These are phyloP conservation scores for Apophysomyces ossiformis DNA, from an alignment of 371 early-diverging fungal genomes.

Conservation along the genomic window DNA sequence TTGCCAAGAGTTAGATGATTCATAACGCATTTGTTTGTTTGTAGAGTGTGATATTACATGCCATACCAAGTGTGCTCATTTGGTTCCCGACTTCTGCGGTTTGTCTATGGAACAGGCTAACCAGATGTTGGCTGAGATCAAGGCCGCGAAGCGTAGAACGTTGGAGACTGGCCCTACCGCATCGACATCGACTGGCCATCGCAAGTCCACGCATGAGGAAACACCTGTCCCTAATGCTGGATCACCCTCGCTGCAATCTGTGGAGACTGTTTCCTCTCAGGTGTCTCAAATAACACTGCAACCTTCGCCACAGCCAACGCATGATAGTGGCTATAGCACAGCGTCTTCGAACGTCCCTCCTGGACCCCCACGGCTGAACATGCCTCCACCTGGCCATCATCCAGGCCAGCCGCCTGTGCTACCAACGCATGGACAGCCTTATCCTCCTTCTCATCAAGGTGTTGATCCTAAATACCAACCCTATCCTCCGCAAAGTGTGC, in stretches of 20 bases:
- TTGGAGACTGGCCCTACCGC: slow-evolving; percentile 20
- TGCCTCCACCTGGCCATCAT: slow-evolving; percentile 18
- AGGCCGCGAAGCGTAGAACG: slow-evolving; percentile 59
- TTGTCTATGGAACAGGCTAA: slow-evolving; percentile 86
- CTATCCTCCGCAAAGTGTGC: slow-evolving; percentile 24
- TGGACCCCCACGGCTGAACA: slow-evolving; percentile 17
- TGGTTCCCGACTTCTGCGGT: slow-evolving; percentile 95
- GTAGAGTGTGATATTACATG: slow-evolving; percentile 82
- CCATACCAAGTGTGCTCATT: slow-evolving; percentile 88
- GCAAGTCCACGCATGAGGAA: not conserved
- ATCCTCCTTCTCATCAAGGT: slow-evolving; percentile 14
- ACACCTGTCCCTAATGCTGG: not conserved
- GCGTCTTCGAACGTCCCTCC: slow-evolving; percentile 8
- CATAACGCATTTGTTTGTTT: not conserved
- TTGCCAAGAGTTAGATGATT: not conserved
- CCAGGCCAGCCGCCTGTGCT: slow-evolving; percentile 20
- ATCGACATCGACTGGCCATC: slow-evolving; percentile 14
- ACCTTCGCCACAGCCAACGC: slow-evolving; percentile 19
- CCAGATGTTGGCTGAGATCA: slow-evolving; percentile 81
- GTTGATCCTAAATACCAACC: slow-evolving; percentile 25
- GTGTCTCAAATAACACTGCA: slow-evolving; percentile 24
- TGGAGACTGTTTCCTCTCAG: slow-evolving; percentile 17
- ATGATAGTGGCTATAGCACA: slow-evolving; percentile 19
- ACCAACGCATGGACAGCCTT: slow-evolving; percentile 31
- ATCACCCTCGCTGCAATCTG: slow-evolving; percentile 11